Evolutionary conservation across 768 basidiomycete species (phyloP).

Genomic region (Boletus edulis): DNA sequence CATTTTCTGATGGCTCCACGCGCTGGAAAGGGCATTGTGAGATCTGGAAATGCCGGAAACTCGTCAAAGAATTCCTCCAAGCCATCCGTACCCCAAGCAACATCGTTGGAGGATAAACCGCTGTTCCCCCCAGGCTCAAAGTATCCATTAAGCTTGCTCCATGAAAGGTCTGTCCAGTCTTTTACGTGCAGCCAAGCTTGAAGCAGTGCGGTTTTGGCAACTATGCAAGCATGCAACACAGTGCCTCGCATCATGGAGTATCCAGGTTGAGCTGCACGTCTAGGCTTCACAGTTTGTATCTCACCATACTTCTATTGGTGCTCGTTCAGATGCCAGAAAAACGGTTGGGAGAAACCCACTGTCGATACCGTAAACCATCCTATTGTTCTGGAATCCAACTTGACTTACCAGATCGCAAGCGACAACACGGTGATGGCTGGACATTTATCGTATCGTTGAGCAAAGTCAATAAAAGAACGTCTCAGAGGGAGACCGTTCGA

Average conservation of each 20-base stretch:
- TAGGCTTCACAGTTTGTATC: neutral
- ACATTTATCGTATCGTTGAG: conserved; percentile 69
- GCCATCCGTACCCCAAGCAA: conserved; percentile 11
- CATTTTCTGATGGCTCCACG: conserved; percentile 49
- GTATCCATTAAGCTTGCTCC: conserved; percentile 72
- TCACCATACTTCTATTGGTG: neutral
- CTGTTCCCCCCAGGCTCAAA: conserved; percentile 86
- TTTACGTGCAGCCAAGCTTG: neutral
- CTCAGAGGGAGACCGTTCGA: conserved; percentile 63
- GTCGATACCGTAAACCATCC: conserved; percentile 63
- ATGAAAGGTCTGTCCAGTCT: conserved; percentile 58
- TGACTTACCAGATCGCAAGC: conserved; percentile 33
- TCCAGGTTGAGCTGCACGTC: neutral
- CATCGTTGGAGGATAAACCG: conserved; percentile 43
- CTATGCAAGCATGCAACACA: neutral
- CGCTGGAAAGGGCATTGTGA: conserved; percentile 64
- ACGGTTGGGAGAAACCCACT: conserved; percentile 81
- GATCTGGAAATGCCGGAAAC: conserved; percentile 89
- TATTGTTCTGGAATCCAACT: neutral
- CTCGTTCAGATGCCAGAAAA: conserved; percentile 71
- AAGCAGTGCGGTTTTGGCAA: neutral
- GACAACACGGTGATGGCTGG: conserved; percentile 47
- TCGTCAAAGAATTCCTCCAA: conserved; percentile 53
- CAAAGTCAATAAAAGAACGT: conserved; percentile 67
- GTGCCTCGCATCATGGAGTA: too few species aligned